phyloP scores from a whole-genome alignment of 2,329 filamentous ascomycete species.

The Trichoderma sp. region DNA sequence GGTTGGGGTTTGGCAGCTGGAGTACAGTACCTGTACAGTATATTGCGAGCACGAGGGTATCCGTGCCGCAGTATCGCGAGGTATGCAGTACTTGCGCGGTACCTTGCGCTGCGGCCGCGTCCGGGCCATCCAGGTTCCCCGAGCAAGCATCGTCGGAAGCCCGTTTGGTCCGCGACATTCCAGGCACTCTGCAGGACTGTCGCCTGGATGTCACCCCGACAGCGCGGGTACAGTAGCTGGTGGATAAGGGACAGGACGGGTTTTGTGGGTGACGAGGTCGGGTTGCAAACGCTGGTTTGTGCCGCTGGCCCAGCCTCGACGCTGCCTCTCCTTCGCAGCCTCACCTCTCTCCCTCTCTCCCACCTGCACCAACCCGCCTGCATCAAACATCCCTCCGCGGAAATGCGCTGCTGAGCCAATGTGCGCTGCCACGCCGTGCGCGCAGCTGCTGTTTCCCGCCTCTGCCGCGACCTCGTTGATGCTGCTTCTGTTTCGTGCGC shows the following conservation, averaged over 20 bases:
- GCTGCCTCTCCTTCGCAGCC: background rate
- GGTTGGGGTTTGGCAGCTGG: too few species aligned
- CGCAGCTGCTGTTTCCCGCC: background rate
- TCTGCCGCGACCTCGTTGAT: background rate
- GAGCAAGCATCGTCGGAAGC: background rate
- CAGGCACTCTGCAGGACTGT: background rate
- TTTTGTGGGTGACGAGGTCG: background rate
- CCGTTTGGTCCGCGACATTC: background rate
- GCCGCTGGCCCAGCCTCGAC: background rate
- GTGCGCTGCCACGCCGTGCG: background rate
- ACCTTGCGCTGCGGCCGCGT: background rate
- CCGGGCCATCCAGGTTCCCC: background rate
- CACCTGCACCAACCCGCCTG: conserved; percentile 12
- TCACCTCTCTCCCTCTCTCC: background rate
- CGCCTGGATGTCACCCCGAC: background rate
- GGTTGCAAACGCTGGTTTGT: background rate
- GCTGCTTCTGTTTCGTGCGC: background rate
- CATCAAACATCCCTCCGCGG: background rate
- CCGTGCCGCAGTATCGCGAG: too few species aligned
- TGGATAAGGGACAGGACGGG: background rate
- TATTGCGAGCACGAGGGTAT: too few species aligned
- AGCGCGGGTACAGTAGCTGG: background rate
- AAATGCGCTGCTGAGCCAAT: background rate
- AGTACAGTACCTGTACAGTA: too few species aligned
- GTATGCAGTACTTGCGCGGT: background rate